Percentiles rank a stretch among this genome's conserved stretches.
phyloP scores from a whole-genome alignment of 23 red algal genomes.

The Agarophyton chilense region DNA sequence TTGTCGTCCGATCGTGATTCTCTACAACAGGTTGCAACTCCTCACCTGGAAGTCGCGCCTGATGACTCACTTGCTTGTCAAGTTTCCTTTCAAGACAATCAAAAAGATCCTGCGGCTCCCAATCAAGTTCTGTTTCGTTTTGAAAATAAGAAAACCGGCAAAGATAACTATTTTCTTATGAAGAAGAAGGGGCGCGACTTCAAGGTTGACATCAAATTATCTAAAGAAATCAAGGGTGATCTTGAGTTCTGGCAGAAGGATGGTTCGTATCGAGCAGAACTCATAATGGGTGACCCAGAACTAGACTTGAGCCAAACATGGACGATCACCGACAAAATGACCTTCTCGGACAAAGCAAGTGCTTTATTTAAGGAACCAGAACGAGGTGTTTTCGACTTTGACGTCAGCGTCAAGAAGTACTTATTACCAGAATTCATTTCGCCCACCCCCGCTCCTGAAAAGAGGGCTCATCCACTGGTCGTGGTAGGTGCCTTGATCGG shows the following conservation, averaged over 20 bases:
- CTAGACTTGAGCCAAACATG: conserved; percentile 37
- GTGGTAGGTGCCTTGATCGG: conserved; percentile 22
- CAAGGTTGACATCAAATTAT: conserved; percentile 42
- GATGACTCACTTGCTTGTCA: conserved; percentile 31
- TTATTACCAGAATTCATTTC: conserved; percentile 57
- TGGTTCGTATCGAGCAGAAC: conserved; percentile 12
- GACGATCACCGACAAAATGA: conserved; percentile 40
- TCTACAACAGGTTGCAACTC: neutral
- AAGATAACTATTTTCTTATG: conserved; percentile 42
- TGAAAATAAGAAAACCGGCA: conserved; percentile 25
- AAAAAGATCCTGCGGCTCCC: conserved; percentile 6
- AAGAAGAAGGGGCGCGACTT: conserved; percentile 27
- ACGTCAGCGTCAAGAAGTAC: conserved; percentile 64
- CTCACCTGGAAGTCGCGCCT: neutral
- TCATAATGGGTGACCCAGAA: conserved; percentile 37
- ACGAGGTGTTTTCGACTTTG: conserved; percentile 71
- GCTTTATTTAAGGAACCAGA: neutral
- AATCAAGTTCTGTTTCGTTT: conserved; percentile 59
- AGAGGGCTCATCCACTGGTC: conserved; percentile 28
- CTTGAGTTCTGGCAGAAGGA: conserved; percentile 39
- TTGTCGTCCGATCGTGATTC: neutral
- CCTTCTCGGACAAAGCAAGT: neutral
- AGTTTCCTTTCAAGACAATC: conserved; percentile 40
- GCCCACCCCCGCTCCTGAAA: conserved; percentile 17
- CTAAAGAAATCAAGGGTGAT: conserved; percentile 39